A percentile compares a stretch with the other conserved stretches of the same genome.
phyloP scores from a whole-genome alignment of 257 asterid genomes.

The Solanum tarijense region DNA sequence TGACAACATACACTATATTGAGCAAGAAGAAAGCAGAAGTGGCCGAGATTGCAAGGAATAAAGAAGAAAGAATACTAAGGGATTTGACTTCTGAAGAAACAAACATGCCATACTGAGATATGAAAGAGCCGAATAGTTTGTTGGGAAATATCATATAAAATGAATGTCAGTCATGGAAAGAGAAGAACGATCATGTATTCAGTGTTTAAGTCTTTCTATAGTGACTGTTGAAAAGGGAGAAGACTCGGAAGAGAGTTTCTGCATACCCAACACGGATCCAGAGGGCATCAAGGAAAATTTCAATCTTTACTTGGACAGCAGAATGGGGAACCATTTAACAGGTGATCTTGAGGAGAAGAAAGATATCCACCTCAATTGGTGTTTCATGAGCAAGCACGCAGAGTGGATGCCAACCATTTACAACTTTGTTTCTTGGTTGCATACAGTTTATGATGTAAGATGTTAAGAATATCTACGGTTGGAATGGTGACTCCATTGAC shows the following conservation, averaged over 20 bases:
- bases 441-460: not conserved
- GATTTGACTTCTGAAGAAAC: not conserved
- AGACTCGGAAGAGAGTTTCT: not conserved
- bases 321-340: not conserved
- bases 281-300: not conserved
- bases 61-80: not conserved
- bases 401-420: not conserved
- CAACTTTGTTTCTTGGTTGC: not conserved
- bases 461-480: not conserved
- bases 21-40: not conserved
- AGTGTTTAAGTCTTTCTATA: not conserved
- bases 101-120: not conserved
- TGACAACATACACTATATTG: not conserved
- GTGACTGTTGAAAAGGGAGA: not conserved
- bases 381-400: not conserved
- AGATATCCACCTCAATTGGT: not conserved
- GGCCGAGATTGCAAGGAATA: not conserved
- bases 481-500: not conserved
- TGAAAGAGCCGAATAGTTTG: not conserved
- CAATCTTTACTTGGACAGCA: not conserved
- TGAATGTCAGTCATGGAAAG: not conserved
- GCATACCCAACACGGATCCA: not conserved
- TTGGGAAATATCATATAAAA: not conserved
- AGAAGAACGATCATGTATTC: not conserved
- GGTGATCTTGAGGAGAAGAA: not conserved